These are phyloP conservation scores for Podospora fimiseda DNA, from an alignment of 495 filamentous ascomycete species.

Conservation along the genomic window DNA sequence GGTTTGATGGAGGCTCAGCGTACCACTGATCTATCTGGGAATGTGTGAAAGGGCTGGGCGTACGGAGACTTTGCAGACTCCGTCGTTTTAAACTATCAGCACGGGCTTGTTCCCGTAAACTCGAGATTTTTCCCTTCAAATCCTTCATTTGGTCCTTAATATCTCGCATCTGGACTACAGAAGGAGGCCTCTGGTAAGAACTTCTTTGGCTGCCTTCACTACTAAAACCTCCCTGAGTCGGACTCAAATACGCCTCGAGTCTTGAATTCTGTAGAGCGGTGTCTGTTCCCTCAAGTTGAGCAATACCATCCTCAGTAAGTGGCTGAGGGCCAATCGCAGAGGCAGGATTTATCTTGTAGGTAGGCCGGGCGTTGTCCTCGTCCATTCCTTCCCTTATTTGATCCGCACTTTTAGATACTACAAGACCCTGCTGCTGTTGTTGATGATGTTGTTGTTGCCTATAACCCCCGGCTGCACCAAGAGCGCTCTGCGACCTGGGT, in stretches of 20 bases:
- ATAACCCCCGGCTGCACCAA: conserved; percentile 45
- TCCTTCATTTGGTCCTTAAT: conserved; percentile 91
- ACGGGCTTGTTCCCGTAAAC: conserved; percentile 70
- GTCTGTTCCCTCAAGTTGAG: conserved; percentile 22
- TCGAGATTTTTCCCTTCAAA: conserved; percentile 84
- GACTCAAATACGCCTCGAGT: conserved; percentile 33
- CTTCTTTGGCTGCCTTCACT: conserved; percentile 22
- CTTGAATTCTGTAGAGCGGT: conserved; percentile 22
- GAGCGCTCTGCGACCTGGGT: conserved; percentile 41
- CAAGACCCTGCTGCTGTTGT: conserved; percentile 12
- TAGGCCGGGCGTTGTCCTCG: conserved; percentile 14
- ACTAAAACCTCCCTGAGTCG: conserved; percentile 29
- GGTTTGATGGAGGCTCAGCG: conserved; percentile 38
- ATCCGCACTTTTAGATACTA: conserved; percentile 33
- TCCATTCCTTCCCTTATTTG: conserved; percentile 23
- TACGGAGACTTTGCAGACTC: conserved; percentile 77
- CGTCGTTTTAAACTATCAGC: conserved; percentile 77
- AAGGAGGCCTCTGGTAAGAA: conserved; percentile 45
- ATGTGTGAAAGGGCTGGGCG: conserved; percentile 77
- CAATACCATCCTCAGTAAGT: conserved; percentile 34
- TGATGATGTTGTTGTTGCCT: conserved; percentile 10
- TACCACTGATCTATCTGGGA: conserved; percentile 66
- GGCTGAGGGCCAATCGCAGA: conserved; percentile 28
- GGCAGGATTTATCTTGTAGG: conserved; percentile 16
- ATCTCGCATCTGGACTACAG: conserved; percentile 68